Conservation (phyloP, 306 rosid species). For the Heteromeles arbutifolia region DNA sequence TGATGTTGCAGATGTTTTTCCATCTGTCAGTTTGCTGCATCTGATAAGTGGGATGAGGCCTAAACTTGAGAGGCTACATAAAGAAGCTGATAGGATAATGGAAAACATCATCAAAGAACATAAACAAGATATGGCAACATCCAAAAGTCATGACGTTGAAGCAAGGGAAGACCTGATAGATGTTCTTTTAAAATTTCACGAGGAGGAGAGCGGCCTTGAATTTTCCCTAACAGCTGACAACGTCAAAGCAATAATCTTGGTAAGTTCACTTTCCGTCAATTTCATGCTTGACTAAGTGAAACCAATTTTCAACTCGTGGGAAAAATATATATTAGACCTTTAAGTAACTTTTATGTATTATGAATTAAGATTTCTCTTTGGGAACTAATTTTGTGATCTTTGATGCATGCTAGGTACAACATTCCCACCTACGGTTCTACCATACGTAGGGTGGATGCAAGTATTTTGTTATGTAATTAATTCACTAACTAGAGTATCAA, state of each 20-base stretch:
- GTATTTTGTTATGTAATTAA: too few relatives aligned
- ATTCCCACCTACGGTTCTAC: too few relatives aligned
- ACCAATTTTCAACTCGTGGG: background rate
- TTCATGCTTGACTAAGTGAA: background rate
- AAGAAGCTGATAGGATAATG: background rate
- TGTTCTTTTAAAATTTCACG: slow-evolving; percentile 7
- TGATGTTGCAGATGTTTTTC: slow-evolving; percentile 21
- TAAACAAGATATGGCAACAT: background rate
- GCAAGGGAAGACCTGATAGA: slow-evolving; percentile 8
- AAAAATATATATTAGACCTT: too few relatives aligned
- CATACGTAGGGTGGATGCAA: too few relatives aligned
- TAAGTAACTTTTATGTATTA: too few relatives aligned
- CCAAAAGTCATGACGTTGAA: background rate
- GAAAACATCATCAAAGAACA: background rate
- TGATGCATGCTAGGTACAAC: too few relatives aligned
- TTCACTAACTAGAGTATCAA: too few relatives aligned
- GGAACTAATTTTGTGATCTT: too few relatives aligned
- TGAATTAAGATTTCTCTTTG: too few relatives aligned
- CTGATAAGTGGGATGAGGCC: slow-evolving; percentile 3
- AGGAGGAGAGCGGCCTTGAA: background rate
- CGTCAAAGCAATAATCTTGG: slow-evolving; percentile 7
- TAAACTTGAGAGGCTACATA: slow-evolving; percentile 19
- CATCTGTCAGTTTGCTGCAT: slow-evolving; percentile 25
- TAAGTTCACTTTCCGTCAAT: too few relatives aligned
- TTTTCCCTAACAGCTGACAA: slow-evolving; percentile 4